Percentiles rank a stretch among this genome's conserved stretches.
Conservation (phyloP, 768 basidiomycete species). For the Hypsizygus marmoreus region DNA sequence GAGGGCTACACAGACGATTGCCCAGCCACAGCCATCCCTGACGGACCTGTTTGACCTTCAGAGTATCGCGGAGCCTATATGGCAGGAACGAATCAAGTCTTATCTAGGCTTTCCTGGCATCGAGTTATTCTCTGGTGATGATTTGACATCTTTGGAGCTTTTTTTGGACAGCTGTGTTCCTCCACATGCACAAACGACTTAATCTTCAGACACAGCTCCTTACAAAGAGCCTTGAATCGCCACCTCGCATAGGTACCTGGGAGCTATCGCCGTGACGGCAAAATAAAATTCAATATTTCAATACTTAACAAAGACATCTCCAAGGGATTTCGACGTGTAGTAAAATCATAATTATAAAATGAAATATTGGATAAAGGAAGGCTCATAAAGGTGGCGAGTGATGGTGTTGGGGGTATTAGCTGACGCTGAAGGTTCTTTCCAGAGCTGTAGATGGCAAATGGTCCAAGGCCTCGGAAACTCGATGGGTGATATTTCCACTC, state of each 20-base stretch:
- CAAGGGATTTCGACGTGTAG: too few relatives aligned
- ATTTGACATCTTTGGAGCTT: background rate
- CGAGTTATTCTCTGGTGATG: slow-evolving; percentile 3
- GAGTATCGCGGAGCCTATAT: slow-evolving; percentile 1
- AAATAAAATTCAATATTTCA: too few relatives aligned
- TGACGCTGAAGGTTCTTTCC: background rate
- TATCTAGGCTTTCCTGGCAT: slow-evolving; percentile 9
- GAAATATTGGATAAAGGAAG: too few relatives aligned
- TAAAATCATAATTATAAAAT: too few relatives aligned
- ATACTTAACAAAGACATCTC: too few relatives aligned
- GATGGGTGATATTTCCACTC: background rate
- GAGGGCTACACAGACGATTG: slow-evolving; percentile 10
- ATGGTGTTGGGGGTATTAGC: background rate
- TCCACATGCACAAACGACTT: too few relatives aligned
- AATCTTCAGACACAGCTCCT: too few relatives aligned
- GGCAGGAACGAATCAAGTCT: background rate
- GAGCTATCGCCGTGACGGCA: too few relatives aligned
- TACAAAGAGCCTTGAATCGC: too few relatives aligned
- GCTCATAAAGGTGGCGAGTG: too few relatives aligned
- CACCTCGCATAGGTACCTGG: too few relatives aligned
- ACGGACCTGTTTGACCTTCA: slow-evolving; percentile 7
- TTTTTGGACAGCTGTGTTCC: slow-evolving; percentile 9
- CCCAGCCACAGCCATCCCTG: slow-evolving; percentile 11
- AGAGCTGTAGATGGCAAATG: background rate
- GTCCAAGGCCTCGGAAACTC: background rate